phyloP scores from a whole-genome alignment of 2,329 filamentous ascomycete genomes.

The Diplodia mutila region DNA sequence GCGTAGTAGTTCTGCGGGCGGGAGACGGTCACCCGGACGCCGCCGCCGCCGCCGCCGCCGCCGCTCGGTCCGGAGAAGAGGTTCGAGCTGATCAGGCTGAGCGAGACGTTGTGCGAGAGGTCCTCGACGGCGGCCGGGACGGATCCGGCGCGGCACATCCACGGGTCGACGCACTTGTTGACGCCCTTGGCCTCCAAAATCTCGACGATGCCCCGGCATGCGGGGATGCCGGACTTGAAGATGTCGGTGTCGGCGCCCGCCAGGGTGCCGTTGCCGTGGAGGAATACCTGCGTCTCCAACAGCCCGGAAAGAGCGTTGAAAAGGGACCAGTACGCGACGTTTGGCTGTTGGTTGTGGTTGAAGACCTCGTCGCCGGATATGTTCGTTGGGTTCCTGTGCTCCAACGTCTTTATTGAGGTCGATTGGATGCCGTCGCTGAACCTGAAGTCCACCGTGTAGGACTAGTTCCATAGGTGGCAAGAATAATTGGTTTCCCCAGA shows the following conservation, averaged over 20 bases:
- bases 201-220: neutral
- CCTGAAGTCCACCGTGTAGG: neutral
- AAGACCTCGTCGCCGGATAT: neutral
- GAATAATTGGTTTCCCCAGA: neutral
- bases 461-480: neutral
- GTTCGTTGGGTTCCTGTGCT: neutral
- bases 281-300: neutral
- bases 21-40: neutral
- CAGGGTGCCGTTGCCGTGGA: neutral
- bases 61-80: too few relatives aligned
- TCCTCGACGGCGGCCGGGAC: neutral
- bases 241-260: neutral
- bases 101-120: conserved; percentile 2
- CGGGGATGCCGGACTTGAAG: neutral
- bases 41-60: too few relatives aligned
- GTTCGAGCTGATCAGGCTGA: neutral
- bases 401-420: neutral
- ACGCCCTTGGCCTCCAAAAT: neutral
- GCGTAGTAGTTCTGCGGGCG: neutral
- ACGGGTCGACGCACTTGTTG: neutral
- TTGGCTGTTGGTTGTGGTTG: neutral
- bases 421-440: neutral
- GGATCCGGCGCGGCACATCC: neutral
- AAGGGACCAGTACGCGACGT: neutral
- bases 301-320: neutral